Conservation (phyloP, 768 basidiomycete genomes). For the Termitomyces sp. region DNA sequence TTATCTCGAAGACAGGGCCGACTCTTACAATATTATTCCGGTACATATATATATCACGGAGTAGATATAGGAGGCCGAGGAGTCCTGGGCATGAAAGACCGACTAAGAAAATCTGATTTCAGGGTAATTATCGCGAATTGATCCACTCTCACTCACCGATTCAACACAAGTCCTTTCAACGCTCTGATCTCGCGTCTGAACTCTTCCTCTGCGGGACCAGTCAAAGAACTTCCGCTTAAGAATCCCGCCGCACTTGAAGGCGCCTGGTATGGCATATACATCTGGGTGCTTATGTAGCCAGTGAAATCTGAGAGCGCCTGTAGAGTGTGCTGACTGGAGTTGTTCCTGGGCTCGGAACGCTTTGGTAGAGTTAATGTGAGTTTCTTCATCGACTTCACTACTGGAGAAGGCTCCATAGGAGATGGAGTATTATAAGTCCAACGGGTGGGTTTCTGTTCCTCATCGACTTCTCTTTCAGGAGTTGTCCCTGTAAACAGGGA, state of each 20-base stretch:
- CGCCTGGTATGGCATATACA: constrained; percentile 48
- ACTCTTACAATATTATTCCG: not conserved
- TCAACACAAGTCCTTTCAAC: constrained; percentile 74
- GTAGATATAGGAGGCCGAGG: constrained; percentile 15
- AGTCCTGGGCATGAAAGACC: constrained; percentile 34
- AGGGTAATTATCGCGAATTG: not conserved
- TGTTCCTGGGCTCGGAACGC: constrained; percentile 23
- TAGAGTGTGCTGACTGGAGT: constrained; percentile 53
- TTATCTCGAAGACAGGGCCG: not conserved
- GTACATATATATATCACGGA: not conserved
- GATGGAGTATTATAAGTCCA: constrained; percentile 36
- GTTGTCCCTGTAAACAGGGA: constrained; percentile 42
- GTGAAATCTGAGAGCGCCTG: constrained; percentile 69
- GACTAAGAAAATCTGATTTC: constrained; percentile 18
- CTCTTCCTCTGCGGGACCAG: constrained; percentile 56
- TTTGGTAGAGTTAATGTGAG: constrained; percentile 34
- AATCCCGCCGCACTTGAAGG: constrained; percentile 22
- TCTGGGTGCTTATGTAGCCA: constrained; percentile 72
- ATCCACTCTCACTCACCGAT: constrained; percentile 42
- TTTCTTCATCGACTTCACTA: constrained; percentile 29
- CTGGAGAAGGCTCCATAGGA: constrained; percentile 29
- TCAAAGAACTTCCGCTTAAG: constrained; percentile 15
- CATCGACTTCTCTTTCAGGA: constrained; percentile 16
- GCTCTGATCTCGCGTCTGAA: constrained; percentile 69
- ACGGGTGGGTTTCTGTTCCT: constrained; percentile 17